These are phyloP conservation scores for Pseudogymnoascus sp. DNA, from an alignment of 2,329 filamentous ascomycete genomes.

Conservation along the genomic window DNA sequence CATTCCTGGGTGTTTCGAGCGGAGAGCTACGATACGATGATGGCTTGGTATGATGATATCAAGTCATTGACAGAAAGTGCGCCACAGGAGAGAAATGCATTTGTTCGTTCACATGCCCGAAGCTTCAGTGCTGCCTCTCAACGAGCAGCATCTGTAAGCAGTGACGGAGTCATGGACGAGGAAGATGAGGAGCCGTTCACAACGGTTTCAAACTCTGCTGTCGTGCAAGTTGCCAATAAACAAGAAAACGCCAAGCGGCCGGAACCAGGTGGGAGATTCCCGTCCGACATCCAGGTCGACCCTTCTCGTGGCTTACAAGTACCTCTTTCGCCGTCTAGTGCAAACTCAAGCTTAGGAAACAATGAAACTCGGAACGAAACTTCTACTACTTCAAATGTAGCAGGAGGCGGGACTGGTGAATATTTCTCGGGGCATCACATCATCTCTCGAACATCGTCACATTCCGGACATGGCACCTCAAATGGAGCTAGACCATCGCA, in stretches of 20 bases:
- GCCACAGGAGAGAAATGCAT: slow-evolving; percentile 79
- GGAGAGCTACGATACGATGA: slow-evolving; percentile 83
- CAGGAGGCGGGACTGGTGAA: slow-evolving; percentile 16
- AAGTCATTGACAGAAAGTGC: slow-evolving; percentile 81
- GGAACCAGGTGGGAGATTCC: slow-evolving; percentile 92
- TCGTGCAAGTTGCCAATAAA: slow-evolving; percentile 40
- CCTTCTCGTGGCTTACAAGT: slow-evolving; percentile 69
- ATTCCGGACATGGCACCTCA: slow-evolving; percentile 37
- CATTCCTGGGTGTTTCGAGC: slow-evolving; percentile 66
- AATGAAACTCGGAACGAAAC: slow-evolving; percentile 40
- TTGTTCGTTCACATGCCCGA: slow-evolving; percentile 73
- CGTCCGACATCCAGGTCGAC: slow-evolving; percentile 84
- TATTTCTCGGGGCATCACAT: slow-evolving; percentile 18
- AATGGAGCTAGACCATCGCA: slow-evolving; percentile 39
- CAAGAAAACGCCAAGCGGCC: slow-evolving; percentile 57
- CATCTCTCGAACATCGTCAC: slow-evolving; percentile 8
- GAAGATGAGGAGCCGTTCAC: slow-evolving; percentile 59
- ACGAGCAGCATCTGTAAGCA: slow-evolving; percentile 57
- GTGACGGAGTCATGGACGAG: slow-evolving; percentile 71
- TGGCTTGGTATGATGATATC: slow-evolving; percentile 93
- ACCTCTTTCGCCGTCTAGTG: slow-evolving; percentile 72
- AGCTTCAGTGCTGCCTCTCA: slow-evolving; percentile 61
- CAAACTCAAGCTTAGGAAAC: slow-evolving; percentile 54
- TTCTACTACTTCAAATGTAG: slow-evolving; percentile 41
- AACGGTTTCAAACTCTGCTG: slow-evolving; percentile 48